phyloP scores from a whole-genome alignment of 2,329 filamentous ascomycete genomes.

The Dactylellina parvicollis region DNA sequence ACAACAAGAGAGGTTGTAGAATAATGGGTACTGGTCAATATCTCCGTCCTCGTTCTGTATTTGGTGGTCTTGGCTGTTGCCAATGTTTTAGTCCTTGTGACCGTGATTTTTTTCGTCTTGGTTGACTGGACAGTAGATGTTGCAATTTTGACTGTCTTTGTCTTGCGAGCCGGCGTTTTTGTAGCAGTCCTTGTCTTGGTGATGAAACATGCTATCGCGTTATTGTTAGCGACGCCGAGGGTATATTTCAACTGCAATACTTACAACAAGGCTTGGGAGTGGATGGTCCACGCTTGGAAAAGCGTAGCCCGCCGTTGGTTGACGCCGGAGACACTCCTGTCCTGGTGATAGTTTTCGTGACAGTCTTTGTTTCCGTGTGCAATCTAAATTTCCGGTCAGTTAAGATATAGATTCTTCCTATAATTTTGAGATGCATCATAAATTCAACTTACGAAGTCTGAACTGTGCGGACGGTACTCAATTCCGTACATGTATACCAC shows the following conservation, averaged over 20 bases:
- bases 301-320: too few relatives aligned
- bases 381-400: too few relatives aligned
- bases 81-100: neutral
- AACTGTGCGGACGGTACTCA: too few relatives aligned
- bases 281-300: too few relatives aligned
- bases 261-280: too few relatives aligned
- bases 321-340: neutral
- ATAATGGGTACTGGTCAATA: neutral
- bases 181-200: neutral
- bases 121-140: neutral
- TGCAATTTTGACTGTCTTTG: neutral
- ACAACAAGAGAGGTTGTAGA: neutral
- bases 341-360: neutral
- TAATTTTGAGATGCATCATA: too few relatives aligned
- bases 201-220: neutral
- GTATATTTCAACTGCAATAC: too few relatives aligned
- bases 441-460: too few relatives aligned
- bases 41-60: neutral
- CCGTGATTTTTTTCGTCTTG: neutral
- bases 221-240: too few relatives aligned
- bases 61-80: neutral
- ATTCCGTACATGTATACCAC: neutral
- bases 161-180: constrained; percentile 1
- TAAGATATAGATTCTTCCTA: too few relatives aligned
- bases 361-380: neutral